Conservation (phyloP, 73 alveolate species). For the Tetrahymena elliotti region DNA sequence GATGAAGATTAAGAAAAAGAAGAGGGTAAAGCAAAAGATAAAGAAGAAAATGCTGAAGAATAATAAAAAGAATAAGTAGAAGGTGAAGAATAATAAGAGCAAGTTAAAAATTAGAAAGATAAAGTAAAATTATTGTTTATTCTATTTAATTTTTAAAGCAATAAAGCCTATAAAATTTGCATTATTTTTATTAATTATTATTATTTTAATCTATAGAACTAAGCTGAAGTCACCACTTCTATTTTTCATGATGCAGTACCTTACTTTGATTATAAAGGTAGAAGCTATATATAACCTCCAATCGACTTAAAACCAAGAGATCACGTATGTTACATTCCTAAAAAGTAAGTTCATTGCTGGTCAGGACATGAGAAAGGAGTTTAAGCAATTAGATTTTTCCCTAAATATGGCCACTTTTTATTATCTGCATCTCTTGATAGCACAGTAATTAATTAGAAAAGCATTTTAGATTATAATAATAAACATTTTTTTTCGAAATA, state of each 20-base stretch:
- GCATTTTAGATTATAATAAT: slow-evolving; percentile 35
- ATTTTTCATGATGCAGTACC: slow-evolving; percentile 52
- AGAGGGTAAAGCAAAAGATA: slow-evolving; percentile 56
- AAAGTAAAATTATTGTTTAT: not conserved
- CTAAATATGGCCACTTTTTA: slow-evolving; percentile 89
- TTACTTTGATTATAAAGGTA: slow-evolving; percentile 61
- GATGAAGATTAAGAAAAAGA: slow-evolving; percentile 33
- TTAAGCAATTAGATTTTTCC: slow-evolving; percentile 84
- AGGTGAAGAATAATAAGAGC: slow-evolving; percentile 58
- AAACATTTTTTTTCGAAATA: slow-evolving; percentile 24
- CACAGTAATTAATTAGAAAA: slow-evolving; percentile 43
- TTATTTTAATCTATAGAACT: slow-evolving; percentile 12
- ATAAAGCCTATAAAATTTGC: not conserved
- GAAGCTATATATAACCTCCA: slow-evolving; percentile 85
- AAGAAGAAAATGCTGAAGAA: slow-evolving; percentile 10
- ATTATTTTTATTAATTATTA: not conserved
- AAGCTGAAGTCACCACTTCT: slow-evolving; percentile 10
- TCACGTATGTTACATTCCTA: slow-evolving; percentile 88
- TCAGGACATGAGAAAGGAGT: slow-evolving; percentile 92
- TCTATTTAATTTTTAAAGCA: too few species aligned
- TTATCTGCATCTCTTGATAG: slow-evolving; percentile 86
- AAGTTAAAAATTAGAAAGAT: not conserved
- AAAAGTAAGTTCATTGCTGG: slow-evolving; percentile 88
- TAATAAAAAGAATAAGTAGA: slow-evolving; percentile 58
- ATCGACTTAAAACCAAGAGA: slow-evolving; percentile 80